phyloP scores from a whole-genome alignment of 495 filamentous ascomycete genomes.

The Terfezia claveryi region DNA sequence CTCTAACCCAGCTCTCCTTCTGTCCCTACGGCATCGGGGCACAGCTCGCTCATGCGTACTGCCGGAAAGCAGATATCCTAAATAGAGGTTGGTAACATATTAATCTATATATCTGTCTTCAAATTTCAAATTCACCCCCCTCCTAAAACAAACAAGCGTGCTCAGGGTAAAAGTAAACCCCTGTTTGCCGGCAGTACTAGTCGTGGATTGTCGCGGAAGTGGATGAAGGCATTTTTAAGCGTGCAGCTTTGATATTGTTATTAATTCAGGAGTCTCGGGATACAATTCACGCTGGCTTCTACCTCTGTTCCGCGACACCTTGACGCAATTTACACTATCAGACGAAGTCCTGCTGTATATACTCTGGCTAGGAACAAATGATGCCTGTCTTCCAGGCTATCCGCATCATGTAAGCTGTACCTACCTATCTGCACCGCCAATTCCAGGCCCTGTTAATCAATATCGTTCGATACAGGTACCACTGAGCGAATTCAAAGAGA shows the following conservation, averaged over 20 bases:
- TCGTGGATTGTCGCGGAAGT: too few relatives aligned
- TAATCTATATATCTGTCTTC: too few relatives aligned
- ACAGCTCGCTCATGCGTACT: conserved; percentile 1
- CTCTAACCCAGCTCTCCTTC: conserved; percentile 3
- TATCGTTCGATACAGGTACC: background rate
- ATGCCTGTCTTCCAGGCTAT: conserved; percentile 4
- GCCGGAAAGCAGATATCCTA: conserved; percentile 2
- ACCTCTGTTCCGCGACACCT: background rate
- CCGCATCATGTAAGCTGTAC: background rate
- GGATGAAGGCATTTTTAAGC: too few relatives aligned
- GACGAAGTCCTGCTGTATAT: background rate
- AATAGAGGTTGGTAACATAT: conserved; percentile 1
- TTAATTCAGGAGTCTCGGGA: conserved; percentile 1
- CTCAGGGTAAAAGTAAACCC: background rate
- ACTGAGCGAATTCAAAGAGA: background rate
- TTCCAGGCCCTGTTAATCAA: too few relatives aligned
- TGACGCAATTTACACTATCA: background rate
- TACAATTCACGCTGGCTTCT: conserved; percentile 6
- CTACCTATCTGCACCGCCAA: too few relatives aligned
- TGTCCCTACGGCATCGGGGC: background rate
- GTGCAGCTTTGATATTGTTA: background rate
- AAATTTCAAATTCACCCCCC: too few relatives aligned
- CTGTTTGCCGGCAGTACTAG: background rate
- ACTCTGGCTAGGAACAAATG: conserved; percentile 2
- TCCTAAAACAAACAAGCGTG: too few relatives aligned